Evolutionary conservation across 139 green algal species (phyloP), one percentile per base, ranked within the genome.

Genomic region (Chlorella ohadii): DNA sequence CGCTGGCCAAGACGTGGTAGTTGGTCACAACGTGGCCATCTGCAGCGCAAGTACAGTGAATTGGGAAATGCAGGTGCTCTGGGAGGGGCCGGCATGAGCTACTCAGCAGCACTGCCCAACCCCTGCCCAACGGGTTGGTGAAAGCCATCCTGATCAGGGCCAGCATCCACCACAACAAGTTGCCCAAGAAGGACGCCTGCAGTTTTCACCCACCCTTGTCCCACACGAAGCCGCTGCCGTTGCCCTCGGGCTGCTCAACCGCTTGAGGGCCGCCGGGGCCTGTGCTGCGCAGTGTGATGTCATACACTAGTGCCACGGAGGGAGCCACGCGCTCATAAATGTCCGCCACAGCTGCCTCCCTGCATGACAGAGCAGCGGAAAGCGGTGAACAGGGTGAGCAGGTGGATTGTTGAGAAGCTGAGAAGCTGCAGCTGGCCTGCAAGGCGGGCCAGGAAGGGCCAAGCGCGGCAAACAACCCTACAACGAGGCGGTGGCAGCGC

Each of bases 181-280:
- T n/a, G n/a, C n/a, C n/a, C n/a, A n/a, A n/a, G 44, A 59, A 59
- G 15, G 51, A 22, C 51, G 51, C 51, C 51, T 13, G 7, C 51
- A 19, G 51, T 6, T 6, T 11, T 16, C 51, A 59, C 75, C 1
- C 57, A 72, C 76, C 76, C 1, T 80, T 82, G 75, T 97, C 93
- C 91, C 91, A 97, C 0, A 98, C 81, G 57, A 98, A 93, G 27
- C 93, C 94, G 56, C 79, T 94, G 72, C 94, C 94, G 66, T 97
- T 97, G 77, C 94, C 94, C 81, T 96, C 91, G 39, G 94, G 90
- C 27, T 91, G 57, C 31, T 95, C 93, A 27, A 86, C 84, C 13
- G 51, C 61, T n/a, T 63, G 65, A 3, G 61, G 19, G 23, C 85
- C 67, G 33, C 74, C 68, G 16, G 34, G 36, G 9, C 70, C 55